phyloP scores from a whole-genome alignment of 441 rosid genomes.

The Jatropha multifida region DNA sequence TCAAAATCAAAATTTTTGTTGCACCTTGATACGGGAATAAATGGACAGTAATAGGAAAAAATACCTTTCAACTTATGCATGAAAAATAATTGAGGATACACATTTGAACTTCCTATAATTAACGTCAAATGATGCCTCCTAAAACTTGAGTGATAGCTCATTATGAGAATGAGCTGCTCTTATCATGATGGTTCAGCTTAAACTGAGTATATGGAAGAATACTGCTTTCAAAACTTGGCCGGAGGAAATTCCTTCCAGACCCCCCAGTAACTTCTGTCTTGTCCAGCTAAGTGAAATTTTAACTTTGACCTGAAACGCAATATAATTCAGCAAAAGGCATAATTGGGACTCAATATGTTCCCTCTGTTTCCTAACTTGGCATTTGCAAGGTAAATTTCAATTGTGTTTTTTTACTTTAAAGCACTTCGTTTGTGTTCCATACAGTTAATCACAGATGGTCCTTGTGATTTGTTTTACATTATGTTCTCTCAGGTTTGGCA shows the following conservation, averaged over 20 bases:
- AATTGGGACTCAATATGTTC: not conserved
- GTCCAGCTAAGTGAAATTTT: not conserved
- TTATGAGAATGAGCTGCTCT: not conserved
- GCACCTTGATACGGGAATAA: not conserved
- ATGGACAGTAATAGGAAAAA: too few relatives aligned
- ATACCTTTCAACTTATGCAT: not conserved
- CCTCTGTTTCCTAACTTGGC: not conserved
- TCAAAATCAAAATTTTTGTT: not conserved
- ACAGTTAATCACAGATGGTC: not conserved
- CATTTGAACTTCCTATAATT: too few relatives aligned
- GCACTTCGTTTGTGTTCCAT: not conserved
- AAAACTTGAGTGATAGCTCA: not conserved
- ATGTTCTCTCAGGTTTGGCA: conserved; percentile 71
- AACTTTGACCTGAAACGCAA: not conserved
- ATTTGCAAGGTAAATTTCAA: not conserved
- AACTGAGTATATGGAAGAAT: not conserved
- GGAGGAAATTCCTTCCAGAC: not conserved
- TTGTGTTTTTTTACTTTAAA: not conserved
- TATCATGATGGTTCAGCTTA: not conserved
- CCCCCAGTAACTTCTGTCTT: not conserved
- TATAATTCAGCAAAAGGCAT: not conserved
- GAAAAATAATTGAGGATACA: not conserved
- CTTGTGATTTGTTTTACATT: conserved; percentile 22
- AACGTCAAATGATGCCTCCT: not conserved
- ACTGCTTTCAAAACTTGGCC: not conserved